phyloP scores from a whole-genome alignment of 495 filamentous ascomycete species.

The Darksidea phi region DNA sequence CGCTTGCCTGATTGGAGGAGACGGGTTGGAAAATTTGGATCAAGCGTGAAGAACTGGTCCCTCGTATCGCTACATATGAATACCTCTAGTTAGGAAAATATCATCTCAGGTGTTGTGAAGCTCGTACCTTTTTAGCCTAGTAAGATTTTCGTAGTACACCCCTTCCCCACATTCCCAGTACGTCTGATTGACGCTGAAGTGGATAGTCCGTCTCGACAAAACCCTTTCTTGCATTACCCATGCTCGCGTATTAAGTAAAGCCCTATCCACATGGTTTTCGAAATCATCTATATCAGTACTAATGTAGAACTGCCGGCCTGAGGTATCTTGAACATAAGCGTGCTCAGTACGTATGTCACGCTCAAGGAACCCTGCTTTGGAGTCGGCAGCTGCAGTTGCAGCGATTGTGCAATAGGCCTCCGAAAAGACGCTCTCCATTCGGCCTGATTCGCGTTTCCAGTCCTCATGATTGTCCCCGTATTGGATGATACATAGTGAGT shows the following conservation, averaged over 20 bases:
- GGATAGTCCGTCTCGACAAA: constrained; percentile 12
- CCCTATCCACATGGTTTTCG: constrained; percentile 15
- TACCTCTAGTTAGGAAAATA: constrained; percentile 1
- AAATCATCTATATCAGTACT: constrained; percentile 19
- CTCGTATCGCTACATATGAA: background rate
- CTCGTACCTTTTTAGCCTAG: constrained; percentile 14
- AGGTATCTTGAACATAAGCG: constrained; percentile 10
- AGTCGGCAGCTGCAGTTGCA: constrained; percentile 28
- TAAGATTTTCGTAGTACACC: constrained; percentile 17
- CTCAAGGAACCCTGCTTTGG: constrained; percentile 27
- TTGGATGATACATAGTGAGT: constrained; percentile 26
- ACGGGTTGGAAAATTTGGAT: constrained; percentile 11
- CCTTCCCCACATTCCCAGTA: constrained; percentile 19
- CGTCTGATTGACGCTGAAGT: constrained; percentile 18
- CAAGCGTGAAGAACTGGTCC: constrained; percentile 8
- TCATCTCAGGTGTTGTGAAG: background rate
- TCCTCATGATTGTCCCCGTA: constrained; percentile 19
- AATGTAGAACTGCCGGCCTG: constrained; percentile 14
- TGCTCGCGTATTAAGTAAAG: constrained; percentile 11
- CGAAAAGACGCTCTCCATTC: constrained; percentile 33
- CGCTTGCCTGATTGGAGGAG: constrained; percentile 8
- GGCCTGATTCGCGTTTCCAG: constrained; percentile 23
- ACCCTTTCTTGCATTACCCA: constrained; percentile 20
- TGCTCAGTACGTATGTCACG: constrained; percentile 2
- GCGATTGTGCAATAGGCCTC: constrained; percentile 35